Evolutionary conservation across 208 protist genomes (phyloP).

Genomic region (Naegleria fowleri): DNA sequence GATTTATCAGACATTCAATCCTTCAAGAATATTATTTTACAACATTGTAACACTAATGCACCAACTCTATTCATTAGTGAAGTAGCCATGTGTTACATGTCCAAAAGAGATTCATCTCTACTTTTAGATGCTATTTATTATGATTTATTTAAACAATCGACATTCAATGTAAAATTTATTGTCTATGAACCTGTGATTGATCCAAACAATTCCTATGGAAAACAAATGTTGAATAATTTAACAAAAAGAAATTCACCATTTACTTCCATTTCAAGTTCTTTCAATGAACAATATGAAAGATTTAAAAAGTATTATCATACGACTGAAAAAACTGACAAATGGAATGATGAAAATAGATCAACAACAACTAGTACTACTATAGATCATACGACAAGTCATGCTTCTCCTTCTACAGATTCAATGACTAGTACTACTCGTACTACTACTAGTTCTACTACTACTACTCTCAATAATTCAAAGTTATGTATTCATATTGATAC

Average conservation of each 20-base stretch:
- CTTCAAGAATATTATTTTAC: neutral
- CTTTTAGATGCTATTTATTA: neutral
- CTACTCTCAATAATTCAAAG: neutral
- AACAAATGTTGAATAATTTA: constrained; percentile 9
- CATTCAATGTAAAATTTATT: neutral
- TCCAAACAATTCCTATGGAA: neutral
- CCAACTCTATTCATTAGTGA: neutral
- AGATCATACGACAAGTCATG: too few species aligned
- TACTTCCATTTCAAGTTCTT: neutral
- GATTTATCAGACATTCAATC: neutral
- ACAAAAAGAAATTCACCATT: neutral
- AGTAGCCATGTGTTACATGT: neutral
- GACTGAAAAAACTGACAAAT: too few species aligned
- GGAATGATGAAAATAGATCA: too few species aligned
- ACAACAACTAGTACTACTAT: too few species aligned
- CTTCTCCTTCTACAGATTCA: too few species aligned
- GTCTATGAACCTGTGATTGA: neutral
- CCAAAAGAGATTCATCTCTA: neutral
- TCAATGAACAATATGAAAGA: neutral
- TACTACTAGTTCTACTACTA: too few species aligned
- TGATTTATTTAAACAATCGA: neutral
- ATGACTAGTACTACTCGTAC: too few species aligned
- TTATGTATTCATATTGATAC: neutral
- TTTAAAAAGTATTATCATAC: neutral
- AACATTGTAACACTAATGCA: neutral